Conservation (phyloP, 768 basidiomycete genomes). For the Rhizopogon vinicolor region DNA sequence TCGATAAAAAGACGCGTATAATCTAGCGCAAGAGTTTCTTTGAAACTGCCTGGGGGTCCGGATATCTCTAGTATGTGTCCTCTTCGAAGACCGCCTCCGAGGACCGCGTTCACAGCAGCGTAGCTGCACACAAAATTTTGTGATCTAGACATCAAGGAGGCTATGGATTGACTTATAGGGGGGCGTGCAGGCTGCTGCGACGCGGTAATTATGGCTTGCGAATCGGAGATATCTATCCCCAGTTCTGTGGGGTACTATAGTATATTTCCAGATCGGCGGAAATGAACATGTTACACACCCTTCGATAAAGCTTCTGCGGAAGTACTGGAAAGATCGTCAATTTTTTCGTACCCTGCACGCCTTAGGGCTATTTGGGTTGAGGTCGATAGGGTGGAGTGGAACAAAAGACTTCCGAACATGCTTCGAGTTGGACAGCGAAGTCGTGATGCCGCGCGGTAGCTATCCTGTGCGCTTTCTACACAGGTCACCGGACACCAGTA, state of each 20-base stretch:
- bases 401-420: constrained; percentile 41
- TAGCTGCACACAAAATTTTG: constrained; percentile 26
- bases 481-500: background rate
- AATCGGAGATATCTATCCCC: constrained; percentile 39
- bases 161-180: constrained; percentile 54
- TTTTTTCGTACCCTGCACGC: constrained; percentile 53
- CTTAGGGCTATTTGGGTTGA: constrained; percentile 42
- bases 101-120: constrained; percentile 48
- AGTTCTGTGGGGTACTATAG: constrained; percentile 37
- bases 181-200: constrained; percentile 28
- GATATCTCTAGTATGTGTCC: constrained; percentile 70
- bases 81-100: constrained; percentile 58
- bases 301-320: constrained; percentile 44
- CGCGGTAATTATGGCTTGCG: constrained; percentile 41
- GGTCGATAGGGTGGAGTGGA: constrained; percentile 41
- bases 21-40: constrained; percentile 49
- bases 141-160: constrained; percentile 30
- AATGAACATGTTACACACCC: constrained; percentile 31
- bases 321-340: constrained; percentile 43
- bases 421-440: background rate
- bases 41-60: constrained; percentile 70
- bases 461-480: background rate
- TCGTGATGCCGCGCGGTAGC: background rate
- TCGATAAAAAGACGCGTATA: constrained; percentile 46
- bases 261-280: background rate